Evolutionary conservation across 2,329 filamentous ascomycete species (phyloP).

Genomic region (Ustilaginoidea virens): DNA sequence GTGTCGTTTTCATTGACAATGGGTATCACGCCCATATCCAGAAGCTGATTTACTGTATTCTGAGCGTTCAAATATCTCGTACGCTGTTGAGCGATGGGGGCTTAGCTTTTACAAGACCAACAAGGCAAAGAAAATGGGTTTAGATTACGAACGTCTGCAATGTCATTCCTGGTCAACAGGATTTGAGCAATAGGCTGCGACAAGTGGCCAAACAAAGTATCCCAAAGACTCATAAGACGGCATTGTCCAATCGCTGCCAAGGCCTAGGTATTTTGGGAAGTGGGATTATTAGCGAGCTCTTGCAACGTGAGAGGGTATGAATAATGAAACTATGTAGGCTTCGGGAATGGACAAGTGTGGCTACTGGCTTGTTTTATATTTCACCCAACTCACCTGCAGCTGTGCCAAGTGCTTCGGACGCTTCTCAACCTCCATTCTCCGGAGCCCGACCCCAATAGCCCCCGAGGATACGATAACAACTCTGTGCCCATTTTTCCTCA

Average conservation of each 20-base stretch:
- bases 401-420: slow-evolving; percentile 82
- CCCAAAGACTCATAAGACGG: slow-evolving; percentile 88
- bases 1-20: slow-evolving; percentile 99
- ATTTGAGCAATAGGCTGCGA: slow-evolving; percentile 90
- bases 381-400: slow-evolving; percentile 59
- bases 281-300: too few relatives aligned
- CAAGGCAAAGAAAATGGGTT: too few relatives aligned
- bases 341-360: too few relatives aligned
- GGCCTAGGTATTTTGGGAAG: slow-evolving; percentile 36
- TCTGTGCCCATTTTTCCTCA: slow-evolving; percentile 80
- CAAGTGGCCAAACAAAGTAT: slow-evolving; percentile 76
- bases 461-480: slow-evolving; percentile 96
- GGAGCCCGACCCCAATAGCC: slow-evolving; percentile 84
- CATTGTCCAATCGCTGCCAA: slow-evolving; percentile 94
- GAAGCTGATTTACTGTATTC: slow-evolving; percentile 78
- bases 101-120: too few relatives aligned
- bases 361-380: too few relatives aligned
- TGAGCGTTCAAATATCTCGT: slow-evolving; percentile 94
- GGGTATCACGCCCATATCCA: slow-evolving; percentile 91
- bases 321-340: too few relatives aligned
- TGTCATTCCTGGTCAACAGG: slow-evolving; percentile 85
- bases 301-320: too few relatives aligned
- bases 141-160: slow-evolving; percentile 76
- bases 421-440: slow-evolving; percentile 75
- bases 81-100: too few relatives aligned